Evolutionary conservation across 176 grass and related monocot genomes (phyloP).

Genomic region (Neostapfia colusana): DNA sequence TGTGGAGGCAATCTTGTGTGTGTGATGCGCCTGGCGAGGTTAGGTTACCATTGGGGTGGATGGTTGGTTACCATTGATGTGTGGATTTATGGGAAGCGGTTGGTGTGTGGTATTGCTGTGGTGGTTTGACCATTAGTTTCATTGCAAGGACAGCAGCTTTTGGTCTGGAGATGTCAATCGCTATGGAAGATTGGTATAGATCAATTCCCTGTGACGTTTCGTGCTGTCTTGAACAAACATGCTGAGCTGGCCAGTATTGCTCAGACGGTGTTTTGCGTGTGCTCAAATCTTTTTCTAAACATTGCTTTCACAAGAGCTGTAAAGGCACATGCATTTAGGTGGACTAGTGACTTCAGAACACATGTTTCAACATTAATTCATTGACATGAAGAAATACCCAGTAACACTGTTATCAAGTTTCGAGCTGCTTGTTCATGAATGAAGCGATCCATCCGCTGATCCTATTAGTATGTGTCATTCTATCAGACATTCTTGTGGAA

Average conservation of each 20-base stretch:
- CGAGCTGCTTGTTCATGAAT: not conserved
- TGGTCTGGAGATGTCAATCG: constrained; percentile 15
- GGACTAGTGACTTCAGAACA: not conserved
- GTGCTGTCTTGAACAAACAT: constrained; percentile 28
- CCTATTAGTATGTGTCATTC: not conserved
- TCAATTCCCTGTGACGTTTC: constrained; percentile 27
- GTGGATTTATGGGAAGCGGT: constrained; percentile 34
- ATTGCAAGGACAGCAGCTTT: constrained; percentile 22
- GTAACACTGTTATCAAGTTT: not conserved
- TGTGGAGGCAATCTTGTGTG: constrained; percentile 25
- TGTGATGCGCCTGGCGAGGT: constrained; percentile 8
- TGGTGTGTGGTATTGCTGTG: constrained; percentile 18
- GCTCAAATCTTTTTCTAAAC: not conserved
- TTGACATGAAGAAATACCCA: not conserved
- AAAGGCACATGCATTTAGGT: not conserved
- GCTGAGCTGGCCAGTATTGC: not conserved
- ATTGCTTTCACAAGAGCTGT: not conserved
- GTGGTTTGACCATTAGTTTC: constrained; percentile 36
- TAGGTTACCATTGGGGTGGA: constrained; percentile 19
- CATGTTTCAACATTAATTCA: not conserved
- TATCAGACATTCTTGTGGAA: not conserved
- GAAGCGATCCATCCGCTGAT: not conserved
- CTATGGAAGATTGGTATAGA: constrained; percentile 9
- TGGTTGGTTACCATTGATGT: constrained; percentile 21
- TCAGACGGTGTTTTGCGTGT: not conserved